Evolutionary conservation across 1,284 basidiomycete species (phyloP).

Genomic region (Heliocybe sulcata): DNA sequence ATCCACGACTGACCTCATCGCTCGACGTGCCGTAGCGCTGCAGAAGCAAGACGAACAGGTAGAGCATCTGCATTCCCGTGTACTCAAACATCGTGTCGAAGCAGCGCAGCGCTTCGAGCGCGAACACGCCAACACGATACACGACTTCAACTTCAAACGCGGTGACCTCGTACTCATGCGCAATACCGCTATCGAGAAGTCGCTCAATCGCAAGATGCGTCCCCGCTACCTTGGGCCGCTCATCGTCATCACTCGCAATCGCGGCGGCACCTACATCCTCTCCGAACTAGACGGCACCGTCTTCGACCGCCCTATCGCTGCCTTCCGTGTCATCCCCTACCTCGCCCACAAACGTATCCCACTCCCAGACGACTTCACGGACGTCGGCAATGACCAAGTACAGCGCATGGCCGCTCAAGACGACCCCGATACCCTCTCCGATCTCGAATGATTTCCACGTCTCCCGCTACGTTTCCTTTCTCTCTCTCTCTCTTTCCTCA

Average conservation of each 20-base stretch:
- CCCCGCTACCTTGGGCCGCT: constrained; percentile 15
- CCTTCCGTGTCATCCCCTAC: constrained; percentile 23
- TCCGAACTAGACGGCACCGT: constrained; percentile 22
- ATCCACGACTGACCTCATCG: constrained; percentile 7
- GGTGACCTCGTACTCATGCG: constrained; percentile 28
- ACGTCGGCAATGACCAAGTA: neutral
- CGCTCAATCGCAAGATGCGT: constrained; percentile 26
- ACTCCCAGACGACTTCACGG: neutral
- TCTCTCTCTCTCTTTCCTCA: too few species aligned
- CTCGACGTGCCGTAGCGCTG: neutral
- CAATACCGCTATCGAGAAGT: constrained; percentile 27
- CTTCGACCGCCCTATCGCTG: constrained; percentile 16
- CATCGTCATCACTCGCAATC: constrained; percentile 17
- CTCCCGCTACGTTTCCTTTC: too few species aligned
- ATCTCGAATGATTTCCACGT: too few species aligned
- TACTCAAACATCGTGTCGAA: constrained; percentile 2
- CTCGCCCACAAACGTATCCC: constrained; percentile 7
- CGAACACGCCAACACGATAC: constrained; percentile 4
- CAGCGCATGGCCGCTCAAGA: neutral
- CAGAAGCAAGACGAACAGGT: neutral
- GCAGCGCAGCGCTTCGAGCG: constrained; percentile 6
- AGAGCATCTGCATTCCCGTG: constrained; percentile 8
- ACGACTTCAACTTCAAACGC: constrained; percentile 24
- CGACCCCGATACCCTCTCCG: too few species aligned
- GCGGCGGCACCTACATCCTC: constrained; percentile 22